Conservation (phyloP, 495 filamentous ascomycete genomes). For the Xylaria sp. region DNA sequence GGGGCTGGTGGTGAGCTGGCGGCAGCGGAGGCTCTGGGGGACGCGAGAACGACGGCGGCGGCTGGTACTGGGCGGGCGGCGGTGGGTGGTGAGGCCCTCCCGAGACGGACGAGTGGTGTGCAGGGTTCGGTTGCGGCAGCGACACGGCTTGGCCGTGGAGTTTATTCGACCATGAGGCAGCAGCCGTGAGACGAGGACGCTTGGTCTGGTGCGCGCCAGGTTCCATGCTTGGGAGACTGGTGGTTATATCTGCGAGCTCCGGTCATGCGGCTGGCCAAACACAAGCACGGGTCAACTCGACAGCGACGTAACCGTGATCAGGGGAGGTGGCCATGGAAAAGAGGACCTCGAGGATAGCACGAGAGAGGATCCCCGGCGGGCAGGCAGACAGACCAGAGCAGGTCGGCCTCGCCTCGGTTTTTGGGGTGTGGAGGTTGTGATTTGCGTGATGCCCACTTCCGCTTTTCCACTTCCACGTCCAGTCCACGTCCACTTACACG, state of each 20-base stretch:
- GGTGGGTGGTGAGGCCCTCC: slow-evolving; percentile 50
- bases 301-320: slow-evolving; percentile 46
- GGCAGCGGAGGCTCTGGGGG: slow-evolving; percentile 47
- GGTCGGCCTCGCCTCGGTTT: slow-evolving; percentile 20
- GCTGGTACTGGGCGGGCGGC: slow-evolving; percentile 51
- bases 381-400: slow-evolving; percentile 27
- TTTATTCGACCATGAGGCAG: slow-evolving; percentile 53
- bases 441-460: slow-evolving; percentile 37
- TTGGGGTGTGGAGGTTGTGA: slow-evolving; percentile 41
- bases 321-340: slow-evolving; percentile 49
- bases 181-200: slow-evolving; percentile 52
- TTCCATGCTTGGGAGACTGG: slow-evolving; percentile 57
- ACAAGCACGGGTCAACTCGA: slow-evolving; percentile 31
- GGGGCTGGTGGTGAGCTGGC: slow-evolving; percentile 45
- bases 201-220: slow-evolving; percentile 55
- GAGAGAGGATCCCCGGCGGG: slow-evolving; percentile 38
- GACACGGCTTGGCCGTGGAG: slow-evolving; percentile 46
- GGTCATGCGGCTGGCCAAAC: slow-evolving; percentile 34
- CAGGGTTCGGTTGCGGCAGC: slow-evolving; percentile 51
- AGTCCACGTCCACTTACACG: no score
- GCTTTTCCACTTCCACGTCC: no score
- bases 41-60: slow-evolving; percentile 48
- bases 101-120: slow-evolving; percentile 44
- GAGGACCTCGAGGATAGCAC: slow-evolving; percentile 39
- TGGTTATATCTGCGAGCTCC: slow-evolving; percentile 39